phyloP scores from a whole-genome alignment of 208 protist species.

The Crithidia thermophila region DNA sequence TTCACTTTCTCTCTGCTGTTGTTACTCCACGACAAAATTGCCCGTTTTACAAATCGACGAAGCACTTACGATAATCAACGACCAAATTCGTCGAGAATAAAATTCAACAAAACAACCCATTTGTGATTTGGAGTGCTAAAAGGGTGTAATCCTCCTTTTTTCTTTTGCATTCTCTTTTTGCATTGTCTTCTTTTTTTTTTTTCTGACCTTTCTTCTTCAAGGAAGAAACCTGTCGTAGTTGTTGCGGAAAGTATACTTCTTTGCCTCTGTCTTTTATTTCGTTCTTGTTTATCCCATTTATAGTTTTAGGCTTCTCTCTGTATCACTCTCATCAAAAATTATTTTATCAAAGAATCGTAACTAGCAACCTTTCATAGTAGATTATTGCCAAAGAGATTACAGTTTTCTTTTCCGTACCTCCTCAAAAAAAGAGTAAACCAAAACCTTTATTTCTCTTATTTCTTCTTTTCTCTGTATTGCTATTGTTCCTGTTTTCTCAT shows the following conservation, averaged over 20 bases:
- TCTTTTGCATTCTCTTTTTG: constrained; percentile 3
- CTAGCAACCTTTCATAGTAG: too few species aligned
- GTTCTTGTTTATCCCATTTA: too few species aligned
- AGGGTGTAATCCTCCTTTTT: not conserved
- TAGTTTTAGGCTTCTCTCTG: too few species aligned
- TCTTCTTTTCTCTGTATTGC: too few species aligned
- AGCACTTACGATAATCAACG: constrained; percentile 1
- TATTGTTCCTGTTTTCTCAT: too few species aligned
- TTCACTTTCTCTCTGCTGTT: constrained; percentile 2
- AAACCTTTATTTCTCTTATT: too few species aligned
- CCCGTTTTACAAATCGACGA: not conserved
- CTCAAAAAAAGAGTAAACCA: too few species aligned
- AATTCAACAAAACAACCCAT: not conserved
- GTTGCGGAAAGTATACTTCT: not conserved
- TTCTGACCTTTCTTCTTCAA: not conserved
- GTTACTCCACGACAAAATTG: too few species aligned
- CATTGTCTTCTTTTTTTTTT: constrained; percentile 14
- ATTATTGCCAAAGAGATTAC: too few species aligned
- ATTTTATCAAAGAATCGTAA: too few species aligned
- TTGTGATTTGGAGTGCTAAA: not conserved
- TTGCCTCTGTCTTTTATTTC: not conserved
- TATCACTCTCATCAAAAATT: too few species aligned
- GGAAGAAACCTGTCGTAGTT: constrained; percentile 1
- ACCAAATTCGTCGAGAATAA: not conserved
- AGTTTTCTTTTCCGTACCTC: too few species aligned